Conservation (phyloP, 176 grass and related monocot species). For the Poa pratensis region DNA sequence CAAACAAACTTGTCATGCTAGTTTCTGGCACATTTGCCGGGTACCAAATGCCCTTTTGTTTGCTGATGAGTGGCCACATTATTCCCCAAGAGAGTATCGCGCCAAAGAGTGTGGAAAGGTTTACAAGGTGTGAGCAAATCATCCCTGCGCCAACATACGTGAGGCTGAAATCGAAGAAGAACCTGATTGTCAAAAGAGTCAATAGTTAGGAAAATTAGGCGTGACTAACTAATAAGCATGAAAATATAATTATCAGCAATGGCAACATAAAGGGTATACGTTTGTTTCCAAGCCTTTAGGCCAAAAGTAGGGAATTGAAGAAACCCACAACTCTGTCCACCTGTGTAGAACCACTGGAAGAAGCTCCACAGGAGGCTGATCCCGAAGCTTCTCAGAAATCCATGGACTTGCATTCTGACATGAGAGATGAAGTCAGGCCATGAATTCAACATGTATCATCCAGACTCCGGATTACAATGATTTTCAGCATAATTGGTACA, state of each 20-base stretch:
- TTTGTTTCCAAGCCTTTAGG: constrained; percentile 87
- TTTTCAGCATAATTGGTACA: not conserved
- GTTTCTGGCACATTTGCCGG: constrained; percentile 57
- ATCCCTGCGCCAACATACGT: constrained; percentile 91
- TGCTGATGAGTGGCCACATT: constrained; percentile 88
- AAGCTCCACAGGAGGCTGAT: constrained; percentile 84
- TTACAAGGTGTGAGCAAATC: constrained; percentile 94
- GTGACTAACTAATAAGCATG: constrained; percentile 11
- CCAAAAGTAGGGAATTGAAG: constrained; percentile 91
- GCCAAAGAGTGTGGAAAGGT: constrained; percentile 71
- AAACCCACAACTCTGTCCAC: constrained; percentile 79
- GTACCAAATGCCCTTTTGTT: constrained; percentile 84
- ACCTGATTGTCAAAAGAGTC: constrained; percentile 38
- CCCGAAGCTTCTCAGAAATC: constrained; percentile 68
- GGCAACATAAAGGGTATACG: constrained; percentile 45
- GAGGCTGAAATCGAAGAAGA: constrained; percentile 91
- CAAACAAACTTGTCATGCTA: constrained; percentile 86
- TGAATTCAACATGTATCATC: not conserved
- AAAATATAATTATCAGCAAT: not conserved
- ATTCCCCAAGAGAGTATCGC: constrained; percentile 85
- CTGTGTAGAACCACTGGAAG: constrained; percentile 94
- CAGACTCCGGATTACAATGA: not conserved
- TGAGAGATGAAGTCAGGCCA: constrained; percentile 7
- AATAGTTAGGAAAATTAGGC: not conserved
- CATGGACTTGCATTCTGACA: constrained; percentile 70